A percentile compares a stretch with the other conserved stretches of the same genome.
phyloP scores from a whole-genome alignment of 2,329 filamentous ascomycete genomes.

The Penicillium occitanis region DNA sequence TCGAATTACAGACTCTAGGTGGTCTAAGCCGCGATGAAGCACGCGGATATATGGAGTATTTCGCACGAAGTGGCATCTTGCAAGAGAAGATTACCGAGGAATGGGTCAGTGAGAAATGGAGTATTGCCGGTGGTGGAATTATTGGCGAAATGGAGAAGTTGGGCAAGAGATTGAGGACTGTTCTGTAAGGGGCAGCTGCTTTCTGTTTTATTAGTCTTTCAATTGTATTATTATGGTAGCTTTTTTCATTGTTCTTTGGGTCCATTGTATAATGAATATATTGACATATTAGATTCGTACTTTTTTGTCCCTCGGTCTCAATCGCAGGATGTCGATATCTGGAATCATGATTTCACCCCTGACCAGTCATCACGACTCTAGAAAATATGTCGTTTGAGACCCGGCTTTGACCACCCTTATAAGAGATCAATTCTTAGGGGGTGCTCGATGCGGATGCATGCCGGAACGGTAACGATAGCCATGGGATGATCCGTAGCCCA shows the following conservation, averaged over 20 bases:
- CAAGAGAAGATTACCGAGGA: slow-evolving; percentile 68
- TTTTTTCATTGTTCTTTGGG: neutral
- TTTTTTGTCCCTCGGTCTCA: too few relatives aligned
- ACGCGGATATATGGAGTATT: slow-evolving; percentile 84
- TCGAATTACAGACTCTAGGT: slow-evolving; percentile 57
- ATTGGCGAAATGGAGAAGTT: slow-evolving; percentile 82
- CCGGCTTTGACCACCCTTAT: neutral
- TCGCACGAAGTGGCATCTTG: slow-evolving; percentile 79
- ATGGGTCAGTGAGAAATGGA: slow-evolving; percentile 79
- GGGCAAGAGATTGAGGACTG: slow-evolving; percentile 47
- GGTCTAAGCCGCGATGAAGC: slow-evolving; percentile 74
- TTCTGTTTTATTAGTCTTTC: neutral
- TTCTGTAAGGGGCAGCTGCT: slow-evolving; percentile 5
- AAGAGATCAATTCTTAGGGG: neutral
- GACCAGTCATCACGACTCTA: too few relatives aligned
- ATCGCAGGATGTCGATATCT: too few relatives aligned
- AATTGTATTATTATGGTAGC: slow-evolving; percentile 10
- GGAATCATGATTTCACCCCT: too few relatives aligned
- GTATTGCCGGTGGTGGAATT: slow-evolving; percentile 74
- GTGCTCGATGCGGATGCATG: neutral
- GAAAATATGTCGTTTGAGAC: too few relatives aligned
- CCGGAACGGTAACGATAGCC: neutral
- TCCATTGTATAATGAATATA: neutral
- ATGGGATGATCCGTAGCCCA: neutral
- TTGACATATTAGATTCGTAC: neutral